Conservation (phyloP, 306 rosid species). For the Astragalus glycyphyllos region DNA sequence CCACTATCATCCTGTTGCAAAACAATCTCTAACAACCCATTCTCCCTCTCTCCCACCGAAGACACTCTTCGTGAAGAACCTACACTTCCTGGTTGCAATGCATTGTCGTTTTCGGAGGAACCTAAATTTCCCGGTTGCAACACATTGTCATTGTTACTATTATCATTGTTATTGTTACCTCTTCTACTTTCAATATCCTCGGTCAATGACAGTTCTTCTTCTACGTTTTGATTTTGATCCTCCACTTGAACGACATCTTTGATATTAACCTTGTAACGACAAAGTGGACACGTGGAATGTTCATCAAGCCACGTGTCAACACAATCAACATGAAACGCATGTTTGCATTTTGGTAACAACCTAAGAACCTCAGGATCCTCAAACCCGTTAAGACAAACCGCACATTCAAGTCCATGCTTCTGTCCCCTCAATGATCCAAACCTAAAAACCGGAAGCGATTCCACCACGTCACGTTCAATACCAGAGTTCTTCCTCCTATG, state of each 20-base stretch:
- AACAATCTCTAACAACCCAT: slow-evolving; percentile 24
- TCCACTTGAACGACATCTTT: not conserved
- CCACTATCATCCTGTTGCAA: slow-evolving; percentile 7
- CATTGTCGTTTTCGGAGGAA: not conserved
- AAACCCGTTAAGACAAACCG: slow-evolving; percentile 62
- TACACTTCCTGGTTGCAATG: no score
- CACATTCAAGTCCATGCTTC: slow-evolving; percentile 65
- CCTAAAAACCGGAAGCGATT: slow-evolving; percentile 63
- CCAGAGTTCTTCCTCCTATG: slow-evolving; percentile 63
- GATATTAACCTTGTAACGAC: slow-evolving; percentile 53
- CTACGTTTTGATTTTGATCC: not conserved
- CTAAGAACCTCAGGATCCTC: slow-evolving; percentile 64
- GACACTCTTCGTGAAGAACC: slow-evolving; percentile 38
- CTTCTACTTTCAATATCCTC: not conserved
- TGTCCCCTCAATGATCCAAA: slow-evolving; percentile 64
- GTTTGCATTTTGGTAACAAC: slow-evolving; percentile 69
- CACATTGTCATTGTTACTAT: not conserved
- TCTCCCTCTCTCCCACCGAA: slow-evolving; percentile 53
- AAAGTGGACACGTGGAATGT: slow-evolving; percentile 81
- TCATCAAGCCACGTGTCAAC: slow-evolving; percentile 72
- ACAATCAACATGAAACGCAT: slow-evolving; percentile 51
- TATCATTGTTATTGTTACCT: not conserved
- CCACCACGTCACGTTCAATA: slow-evolving; percentile 57
- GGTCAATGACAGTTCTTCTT: not conserved
- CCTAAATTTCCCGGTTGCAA: no score